A percentile compares a stretch with the other conserved stretches of the same genome.
Evolutionary conservation across 768 basidiomycete genomes (phyloP).

Genomic region (Coprinellus micaceus): DNA sequence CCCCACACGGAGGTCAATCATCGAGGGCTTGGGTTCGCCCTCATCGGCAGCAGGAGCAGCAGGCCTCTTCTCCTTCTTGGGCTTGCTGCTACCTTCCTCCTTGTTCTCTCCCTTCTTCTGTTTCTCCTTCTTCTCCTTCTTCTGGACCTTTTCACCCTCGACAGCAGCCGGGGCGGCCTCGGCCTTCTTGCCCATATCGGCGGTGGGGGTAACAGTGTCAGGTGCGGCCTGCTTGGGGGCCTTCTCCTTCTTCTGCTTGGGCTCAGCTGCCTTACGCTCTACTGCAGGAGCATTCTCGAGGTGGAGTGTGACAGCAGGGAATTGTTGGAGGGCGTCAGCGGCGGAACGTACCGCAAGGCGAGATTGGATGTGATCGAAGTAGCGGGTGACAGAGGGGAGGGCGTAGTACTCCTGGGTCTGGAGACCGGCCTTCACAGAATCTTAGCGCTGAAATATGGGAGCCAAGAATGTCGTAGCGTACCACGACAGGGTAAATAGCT

Average conservation of each 20-base stretch:
- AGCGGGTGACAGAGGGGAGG: constrained; percentile 81
- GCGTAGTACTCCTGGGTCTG: constrained; percentile 72
- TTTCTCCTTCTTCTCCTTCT: constrained; percentile 61
- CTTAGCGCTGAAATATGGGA: not conserved
- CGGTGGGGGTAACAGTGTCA: constrained; percentile 16
- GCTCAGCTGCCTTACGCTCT: constrained; percentile 62
- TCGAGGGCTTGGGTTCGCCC: constrained; percentile 86
- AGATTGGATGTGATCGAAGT: constrained; percentile 82
- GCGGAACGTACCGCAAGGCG: constrained; percentile 46
- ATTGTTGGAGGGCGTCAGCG: constrained; percentile 53
- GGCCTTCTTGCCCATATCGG: constrained; percentile 7
- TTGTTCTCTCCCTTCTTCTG: constrained; percentile 39
- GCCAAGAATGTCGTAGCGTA: constrained; percentile 37
- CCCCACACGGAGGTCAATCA: constrained; percentile 96
- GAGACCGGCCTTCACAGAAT: constrained; percentile 41
- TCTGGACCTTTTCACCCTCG: constrained; percentile 32
- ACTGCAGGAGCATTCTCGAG: constrained; percentile 69
- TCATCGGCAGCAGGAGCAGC: constrained; percentile 52
- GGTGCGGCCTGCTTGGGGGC: constrained; percentile 30
- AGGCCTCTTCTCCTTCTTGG: constrained; percentile 41
- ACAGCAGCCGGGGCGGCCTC: constrained; percentile 16
- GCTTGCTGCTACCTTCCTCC: constrained; percentile 35
- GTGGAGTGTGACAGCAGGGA: constrained; percentile 62
- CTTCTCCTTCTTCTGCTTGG: constrained; percentile 78
- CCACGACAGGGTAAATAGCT: constrained; percentile 77